A percentile compares a stretch with the other conserved stretches of the same genome.
Conservation (phyloP, 1,139 yeast genomes). For the Suhomyces panamericanus region DNA sequence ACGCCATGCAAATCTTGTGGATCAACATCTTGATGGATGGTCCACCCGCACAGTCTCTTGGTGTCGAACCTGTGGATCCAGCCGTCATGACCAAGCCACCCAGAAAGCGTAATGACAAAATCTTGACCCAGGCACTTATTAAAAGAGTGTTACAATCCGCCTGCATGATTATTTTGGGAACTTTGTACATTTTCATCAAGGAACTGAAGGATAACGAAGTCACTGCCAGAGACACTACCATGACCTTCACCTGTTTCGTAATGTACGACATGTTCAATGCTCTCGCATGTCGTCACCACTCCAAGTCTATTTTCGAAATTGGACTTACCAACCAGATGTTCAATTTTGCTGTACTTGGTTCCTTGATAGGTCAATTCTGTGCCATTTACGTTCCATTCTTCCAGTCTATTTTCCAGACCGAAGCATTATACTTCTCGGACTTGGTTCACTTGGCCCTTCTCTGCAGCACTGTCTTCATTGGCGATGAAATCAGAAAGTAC, state of each 20-base stretch:
- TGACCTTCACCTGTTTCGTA: conserved; percentile 97
- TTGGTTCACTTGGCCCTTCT: conserved; percentile 58
- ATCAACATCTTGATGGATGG: conserved; percentile 98
- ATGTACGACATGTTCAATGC: conserved; percentile 96
- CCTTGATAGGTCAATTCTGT: conserved; percentile 86
- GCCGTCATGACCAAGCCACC: conserved; percentile 96
- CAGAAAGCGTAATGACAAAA: conserved; percentile 78
- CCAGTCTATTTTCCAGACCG: conserved; percentile 91
- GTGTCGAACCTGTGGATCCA: conserved; percentile 96
- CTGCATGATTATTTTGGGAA: conserved; percentile 68
- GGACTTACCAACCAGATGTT: conserved; percentile 88
- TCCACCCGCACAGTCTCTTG: conserved; percentile 97
- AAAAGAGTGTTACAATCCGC: conserved; percentile 78
- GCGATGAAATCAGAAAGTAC: conserved; percentile 77
- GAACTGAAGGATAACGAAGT: conserved; percentile 83
- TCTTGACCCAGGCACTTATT: conserved; percentile 67
- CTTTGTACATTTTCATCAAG: conserved; percentile 76
- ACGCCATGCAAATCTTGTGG: conserved; percentile 98
- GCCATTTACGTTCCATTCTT: conserved; percentile 92
- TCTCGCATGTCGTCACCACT: conserved; percentile 81
- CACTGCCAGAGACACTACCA: conserved; percentile 95
- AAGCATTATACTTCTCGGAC: conserved; percentile 73
- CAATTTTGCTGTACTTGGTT: conserved; percentile 88
- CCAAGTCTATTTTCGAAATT: conserved; percentile 76
- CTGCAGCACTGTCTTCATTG: conserved; percentile 80